Conservation (phyloP, 495 filamentous ascomycete species). For the Aspergillus olivimuriae region DNA sequence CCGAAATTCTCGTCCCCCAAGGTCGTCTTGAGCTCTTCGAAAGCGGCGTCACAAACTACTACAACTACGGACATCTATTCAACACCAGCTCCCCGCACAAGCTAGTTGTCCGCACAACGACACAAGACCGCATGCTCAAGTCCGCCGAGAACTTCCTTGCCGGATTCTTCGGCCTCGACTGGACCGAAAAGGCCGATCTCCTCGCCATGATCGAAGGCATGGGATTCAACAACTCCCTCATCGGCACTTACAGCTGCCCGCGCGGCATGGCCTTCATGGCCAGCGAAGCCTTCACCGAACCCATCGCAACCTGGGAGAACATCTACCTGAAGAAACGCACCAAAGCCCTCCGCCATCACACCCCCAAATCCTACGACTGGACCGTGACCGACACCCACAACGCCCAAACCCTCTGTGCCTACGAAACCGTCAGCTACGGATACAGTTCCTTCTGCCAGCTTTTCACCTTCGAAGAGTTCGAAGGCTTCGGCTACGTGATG, state of each 20-base stretch:
- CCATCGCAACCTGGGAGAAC: slow-evolving; percentile 26
- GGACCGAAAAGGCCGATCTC: slow-evolving; percentile 47
- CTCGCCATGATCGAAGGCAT: slow-evolving; percentile 40
- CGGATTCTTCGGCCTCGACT: slow-evolving; percentile 55
- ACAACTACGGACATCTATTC: slow-evolving; percentile 56
- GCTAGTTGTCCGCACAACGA: slow-evolving; percentile 55
- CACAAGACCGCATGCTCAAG: slow-evolving; percentile 46
- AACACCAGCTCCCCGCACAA: slow-evolving; percentile 45
- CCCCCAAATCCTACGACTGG: slow-evolving; percentile 44
- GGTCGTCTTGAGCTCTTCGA: slow-evolving; percentile 47
- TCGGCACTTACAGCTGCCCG: slow-evolving; percentile 27
- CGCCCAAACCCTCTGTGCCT: slow-evolving; percentile 50
- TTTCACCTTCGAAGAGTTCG: slow-evolving; percentile 46
- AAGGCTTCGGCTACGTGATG: slow-evolving; percentile 43
- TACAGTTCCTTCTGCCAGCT: slow-evolving; percentile 47
- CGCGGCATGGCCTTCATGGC: slow-evolving; percentile 21
- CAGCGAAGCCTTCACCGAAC: slow-evolving; percentile 1
- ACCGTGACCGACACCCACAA: slow-evolving; percentile 45
- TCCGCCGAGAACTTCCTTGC: slow-evolving; percentile 42
- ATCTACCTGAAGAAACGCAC: slow-evolving; percentile 45
- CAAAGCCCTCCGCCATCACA: slow-evolving; percentile 35
- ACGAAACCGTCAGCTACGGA: slow-evolving; percentile 54
- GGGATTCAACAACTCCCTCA: slow-evolving; percentile 15
- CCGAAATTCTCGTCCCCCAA: slow-evolving; percentile 45
- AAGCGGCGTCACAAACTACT: slow-evolving; percentile 48